Conservation (phyloP, 73 alveolate genomes). For the Effrenium voratum region DNA sequence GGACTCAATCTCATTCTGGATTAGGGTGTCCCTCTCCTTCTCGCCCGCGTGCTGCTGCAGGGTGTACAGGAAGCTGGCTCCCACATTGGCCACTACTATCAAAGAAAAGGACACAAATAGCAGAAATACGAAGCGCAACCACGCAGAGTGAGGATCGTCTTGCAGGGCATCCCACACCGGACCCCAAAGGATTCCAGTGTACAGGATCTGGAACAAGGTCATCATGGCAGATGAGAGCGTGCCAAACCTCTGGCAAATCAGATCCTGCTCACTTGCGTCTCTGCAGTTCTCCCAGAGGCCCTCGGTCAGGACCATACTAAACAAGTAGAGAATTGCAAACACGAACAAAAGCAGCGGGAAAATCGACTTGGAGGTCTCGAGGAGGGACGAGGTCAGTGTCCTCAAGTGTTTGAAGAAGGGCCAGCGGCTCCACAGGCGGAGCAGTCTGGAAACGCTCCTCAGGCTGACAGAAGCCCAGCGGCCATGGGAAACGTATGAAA, state of each 20-base stretch:
- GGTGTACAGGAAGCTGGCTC: constrained; percentile 75
- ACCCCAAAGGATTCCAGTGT: constrained; percentile 66
- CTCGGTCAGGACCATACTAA: constrained; percentile 34
- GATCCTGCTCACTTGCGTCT: background rate
- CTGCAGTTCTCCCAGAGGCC: constrained; percentile 26
- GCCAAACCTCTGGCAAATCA: constrained; percentile 58
- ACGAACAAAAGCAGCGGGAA: constrained; percentile 42
- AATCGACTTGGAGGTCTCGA: constrained; percentile 46
- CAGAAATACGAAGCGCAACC: constrained; percentile 7
- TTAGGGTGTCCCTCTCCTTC: constrained; percentile 36
- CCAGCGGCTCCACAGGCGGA: constrained; percentile 7
- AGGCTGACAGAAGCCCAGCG: background rate
- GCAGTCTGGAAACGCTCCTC: constrained; percentile 18
- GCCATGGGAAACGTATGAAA: background rate
- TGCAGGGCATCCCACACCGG: constrained; percentile 34
- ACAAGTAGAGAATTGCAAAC: constrained; percentile 23
- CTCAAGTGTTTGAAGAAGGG: constrained; percentile 7
- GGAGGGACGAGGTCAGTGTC: constrained; percentile 26
- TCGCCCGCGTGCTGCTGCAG: constrained; percentile 61
- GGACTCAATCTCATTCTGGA: constrained; percentile 44
- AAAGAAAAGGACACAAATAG: background rate
- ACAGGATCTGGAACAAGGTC: constrained; percentile 65
- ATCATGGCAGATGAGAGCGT: constrained; percentile 24
- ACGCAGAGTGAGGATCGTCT: background rate
- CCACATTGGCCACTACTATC: constrained; percentile 41